Conservation (phyloP, 2,329 filamentous ascomycete genomes). For the Talaromyces sp. region DNA sequence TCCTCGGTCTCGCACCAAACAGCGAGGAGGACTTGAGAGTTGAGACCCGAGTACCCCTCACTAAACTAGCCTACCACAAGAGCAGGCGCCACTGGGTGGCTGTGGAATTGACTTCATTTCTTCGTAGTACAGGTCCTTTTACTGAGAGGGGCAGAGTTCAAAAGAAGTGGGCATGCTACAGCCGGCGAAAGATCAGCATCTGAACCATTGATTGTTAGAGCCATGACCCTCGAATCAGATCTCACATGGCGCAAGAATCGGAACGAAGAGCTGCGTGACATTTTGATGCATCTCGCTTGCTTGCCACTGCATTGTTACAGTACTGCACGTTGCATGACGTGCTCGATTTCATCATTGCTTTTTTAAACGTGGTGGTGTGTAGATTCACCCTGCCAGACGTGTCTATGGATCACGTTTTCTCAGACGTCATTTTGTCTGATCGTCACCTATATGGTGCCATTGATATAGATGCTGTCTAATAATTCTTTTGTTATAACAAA, state of each 20-base stretch:
- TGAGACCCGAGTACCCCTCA: neutral
- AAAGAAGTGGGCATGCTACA: neutral
- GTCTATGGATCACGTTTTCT: neutral
- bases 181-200: neutral
- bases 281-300: neutral
- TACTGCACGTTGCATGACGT: constrained; percentile 4
- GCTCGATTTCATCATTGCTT: constrained; percentile 11
- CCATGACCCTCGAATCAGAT: neutral
- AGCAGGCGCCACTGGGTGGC: neutral
- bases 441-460: neutral
- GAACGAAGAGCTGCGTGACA: neutral
- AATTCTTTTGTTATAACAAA: neutral
- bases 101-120: neutral
- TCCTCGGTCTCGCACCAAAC: neutral
- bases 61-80: neutral
- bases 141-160: neutral
- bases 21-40: neutral
- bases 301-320: neutral
- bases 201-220: neutral
- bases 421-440: neutral
- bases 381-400: neutral
- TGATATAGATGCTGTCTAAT: neutral
- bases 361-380: neutral
- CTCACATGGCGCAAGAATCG: neutral
- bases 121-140: too few relatives aligned